Percentiles rank a stretch among this genome's conserved stretches.
phyloP scores from a whole-genome alignment of 495 filamentous ascomycete species.

The Penicillium chermesinum region DNA sequence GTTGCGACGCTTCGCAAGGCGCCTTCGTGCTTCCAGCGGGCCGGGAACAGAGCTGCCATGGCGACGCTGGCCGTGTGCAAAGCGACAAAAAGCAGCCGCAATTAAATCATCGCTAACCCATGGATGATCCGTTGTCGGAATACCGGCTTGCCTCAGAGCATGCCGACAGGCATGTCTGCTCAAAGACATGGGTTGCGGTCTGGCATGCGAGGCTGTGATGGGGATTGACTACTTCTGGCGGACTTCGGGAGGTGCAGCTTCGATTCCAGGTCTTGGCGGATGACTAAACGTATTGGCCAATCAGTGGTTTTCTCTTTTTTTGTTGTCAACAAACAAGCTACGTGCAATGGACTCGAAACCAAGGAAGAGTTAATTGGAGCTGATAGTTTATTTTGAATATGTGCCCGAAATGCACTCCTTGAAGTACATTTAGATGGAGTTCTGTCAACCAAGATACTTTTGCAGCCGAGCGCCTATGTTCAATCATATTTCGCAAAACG shows the following conservation, averaged over 20 bases:
- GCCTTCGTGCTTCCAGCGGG: conserved; percentile 53
- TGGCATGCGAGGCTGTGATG: conserved; percentile 24
- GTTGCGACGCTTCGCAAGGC: conserved; percentile 47
- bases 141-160: conserved; percentile 27
- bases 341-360: no score
- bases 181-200: conserved; percentile 34
- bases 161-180: conserved; percentile 43
- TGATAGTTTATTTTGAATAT: no score
- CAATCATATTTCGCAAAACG: conserved; percentile 4
- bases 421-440: no score
- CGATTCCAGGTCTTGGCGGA: conserved; percentile 9
- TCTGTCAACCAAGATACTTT: no score
- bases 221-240: background rate
- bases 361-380: no score
- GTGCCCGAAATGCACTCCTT: no score
- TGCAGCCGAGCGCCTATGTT: background rate
- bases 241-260: conserved; percentile 11
- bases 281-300: background rate
- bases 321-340: no score
- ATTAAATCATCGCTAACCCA: conserved; percentile 55
- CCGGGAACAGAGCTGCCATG: conserved; percentile 54
- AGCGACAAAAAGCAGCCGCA: conserved; percentile 44
- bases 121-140: conserved; percentile 32
- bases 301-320: no score
- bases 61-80: conserved; percentile 39